Conservation (phyloP, 176 grass and related monocot genomes). For the Zoysia pacifica region DNA sequence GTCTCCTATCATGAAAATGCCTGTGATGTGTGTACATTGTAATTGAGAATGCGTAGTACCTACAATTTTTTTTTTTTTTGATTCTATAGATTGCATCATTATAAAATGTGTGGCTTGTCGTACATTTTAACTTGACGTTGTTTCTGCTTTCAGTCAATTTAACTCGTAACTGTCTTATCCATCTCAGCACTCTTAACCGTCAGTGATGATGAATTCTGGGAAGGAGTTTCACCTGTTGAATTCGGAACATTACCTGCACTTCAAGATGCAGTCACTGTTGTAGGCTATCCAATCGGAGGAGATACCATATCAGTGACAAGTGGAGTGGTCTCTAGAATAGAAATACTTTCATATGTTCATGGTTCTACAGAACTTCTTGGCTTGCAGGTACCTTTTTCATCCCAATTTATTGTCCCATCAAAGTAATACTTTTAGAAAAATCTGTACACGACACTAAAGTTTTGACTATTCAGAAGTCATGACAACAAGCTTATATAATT, state of each 20-base stretch:
- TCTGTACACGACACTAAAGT: background rate
- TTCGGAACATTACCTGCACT: slow-evolving; percentile 86
- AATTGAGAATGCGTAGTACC: background rate
- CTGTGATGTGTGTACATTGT: slow-evolving; percentile 10
- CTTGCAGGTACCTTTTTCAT: slow-evolving; percentile 59
- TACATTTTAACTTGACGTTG: too few species aligned
- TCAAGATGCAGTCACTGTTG: slow-evolving; percentile 94
- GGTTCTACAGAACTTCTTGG: slow-evolving; percentile 96
- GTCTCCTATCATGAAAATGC: background rate
- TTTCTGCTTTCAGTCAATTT: too few species aligned
- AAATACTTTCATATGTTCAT: slow-evolving; percentile 97
- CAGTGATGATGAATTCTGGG: slow-evolving; percentile 90
- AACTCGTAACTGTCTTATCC: background rate
- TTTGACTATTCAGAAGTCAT: background rate
- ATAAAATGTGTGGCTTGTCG: too few species aligned
- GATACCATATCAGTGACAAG: slow-evolving; percentile 98
- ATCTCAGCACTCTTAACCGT: slow-evolving; percentile 78
- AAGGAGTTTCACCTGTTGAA: slow-evolving; percentile 79
- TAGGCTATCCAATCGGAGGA: slow-evolving; percentile 97
- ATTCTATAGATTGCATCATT: too few species aligned
- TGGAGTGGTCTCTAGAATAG: slow-evolving; percentile 97
- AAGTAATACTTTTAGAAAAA: background rate
- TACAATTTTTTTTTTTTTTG: background rate
- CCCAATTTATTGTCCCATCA: background rate
- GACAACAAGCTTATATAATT: background rate